A percentile compares a stretch with the other conserved stretches of the same genome.
These are phyloP conservation scores for Talaromyces sp. DNA, from an alignment of 2,329 filamentous ascomycete genomes.

Conservation along the genomic window DNA sequence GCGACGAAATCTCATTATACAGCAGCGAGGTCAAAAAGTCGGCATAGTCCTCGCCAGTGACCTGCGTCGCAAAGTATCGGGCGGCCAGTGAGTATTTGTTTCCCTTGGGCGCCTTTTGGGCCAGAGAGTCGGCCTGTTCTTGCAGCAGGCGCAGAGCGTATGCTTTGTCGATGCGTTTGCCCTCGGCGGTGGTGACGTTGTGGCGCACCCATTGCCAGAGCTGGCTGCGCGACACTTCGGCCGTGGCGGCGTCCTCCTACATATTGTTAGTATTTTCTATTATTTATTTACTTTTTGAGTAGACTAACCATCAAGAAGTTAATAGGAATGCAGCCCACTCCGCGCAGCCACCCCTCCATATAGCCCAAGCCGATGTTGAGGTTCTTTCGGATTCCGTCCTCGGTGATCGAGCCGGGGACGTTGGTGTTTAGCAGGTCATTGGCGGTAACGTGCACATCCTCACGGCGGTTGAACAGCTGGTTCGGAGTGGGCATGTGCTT, in stretches of 20 bases:
- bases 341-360: constrained; percentile 97
- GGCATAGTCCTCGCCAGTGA: constrained; percentile 95
- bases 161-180: constrained; percentile 86
- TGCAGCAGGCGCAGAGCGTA: constrained; percentile 82
- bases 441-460: constrained; percentile 78
- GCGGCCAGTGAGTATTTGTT: constrained; percentile 90
- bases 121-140: constrained; percentile 74
- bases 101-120: constrained; percentile 69
- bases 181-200: constrained; percentile 70
- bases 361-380: constrained; percentile 93
- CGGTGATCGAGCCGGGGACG: constrained; percentile 83
- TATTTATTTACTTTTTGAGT: too few species aligned
- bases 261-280: constrained; percentile 3
- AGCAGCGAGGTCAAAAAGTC: constrained; percentile 67
- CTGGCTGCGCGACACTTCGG: constrained; percentile 89
- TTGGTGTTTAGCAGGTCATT: constrained; percentile 98
- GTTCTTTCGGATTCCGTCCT: constrained; percentile 95
- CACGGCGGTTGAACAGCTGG: constrained; percentile 83
- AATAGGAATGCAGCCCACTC: constrained; percentile 92
- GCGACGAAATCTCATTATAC: constrained; percentile 41
- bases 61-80: constrained; percentile 86
- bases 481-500: constrained; percentile 98
- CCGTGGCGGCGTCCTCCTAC: constrained; percentile 85
- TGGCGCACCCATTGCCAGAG: constrained; percentile 92
- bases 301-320: constrained; percentile 78